A percentile compares a stretch with the other conserved stretches of the same genome.
phyloP scores from a whole-genome alignment of 495 filamentous ascomycete genomes.

The Hypoxylon subgilvum region DNA sequence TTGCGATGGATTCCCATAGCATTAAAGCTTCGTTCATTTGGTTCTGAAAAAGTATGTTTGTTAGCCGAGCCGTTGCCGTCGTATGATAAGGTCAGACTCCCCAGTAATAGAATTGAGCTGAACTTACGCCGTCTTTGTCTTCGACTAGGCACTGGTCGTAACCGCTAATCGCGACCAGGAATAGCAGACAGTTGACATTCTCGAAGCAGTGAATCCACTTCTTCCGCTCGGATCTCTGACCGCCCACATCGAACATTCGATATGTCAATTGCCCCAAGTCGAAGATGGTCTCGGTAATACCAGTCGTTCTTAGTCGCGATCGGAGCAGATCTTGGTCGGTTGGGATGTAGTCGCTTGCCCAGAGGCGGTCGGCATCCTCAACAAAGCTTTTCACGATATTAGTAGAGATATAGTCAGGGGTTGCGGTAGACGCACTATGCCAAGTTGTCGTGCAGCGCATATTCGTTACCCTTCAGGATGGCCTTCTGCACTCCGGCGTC shows the following conservation, averaged over 20 bases:
- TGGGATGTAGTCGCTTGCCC: constrained; percentile 86
- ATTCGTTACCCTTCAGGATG: constrained; percentile 91
- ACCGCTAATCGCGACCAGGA: constrained; percentile 93
- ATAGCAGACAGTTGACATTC: constrained; percentile 90
- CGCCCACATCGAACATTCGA: constrained; percentile 98
- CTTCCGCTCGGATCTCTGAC: constrained; percentile 95
- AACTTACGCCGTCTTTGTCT: constrained; percentile 91
- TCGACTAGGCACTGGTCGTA: constrained; percentile 98
- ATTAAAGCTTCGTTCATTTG: constrained; percentile 99
- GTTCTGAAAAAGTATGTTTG: constrained; percentile 66
- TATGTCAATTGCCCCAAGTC: constrained; percentile 94
- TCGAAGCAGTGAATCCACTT: constrained; percentile 99
- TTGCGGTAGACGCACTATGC: constrained; percentile 72
- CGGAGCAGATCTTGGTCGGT: constrained; percentile 95
- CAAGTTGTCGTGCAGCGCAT: constrained; percentile 92
- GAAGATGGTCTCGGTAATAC: constrained; percentile 96
- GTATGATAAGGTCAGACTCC: background rate
- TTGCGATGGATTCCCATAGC: constrained; percentile 96
- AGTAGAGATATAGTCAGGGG: background rate
- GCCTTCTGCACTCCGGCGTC: constrained; percentile 84
- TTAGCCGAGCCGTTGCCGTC: background rate
- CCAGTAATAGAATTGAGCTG: no score
- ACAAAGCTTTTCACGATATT: constrained; percentile 72
- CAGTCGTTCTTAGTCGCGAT: constrained; percentile 89
- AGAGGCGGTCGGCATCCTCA: constrained; percentile 84